Conservation (phyloP, 768 basidiomycete genomes). For the Paxillus involutus region DNA sequence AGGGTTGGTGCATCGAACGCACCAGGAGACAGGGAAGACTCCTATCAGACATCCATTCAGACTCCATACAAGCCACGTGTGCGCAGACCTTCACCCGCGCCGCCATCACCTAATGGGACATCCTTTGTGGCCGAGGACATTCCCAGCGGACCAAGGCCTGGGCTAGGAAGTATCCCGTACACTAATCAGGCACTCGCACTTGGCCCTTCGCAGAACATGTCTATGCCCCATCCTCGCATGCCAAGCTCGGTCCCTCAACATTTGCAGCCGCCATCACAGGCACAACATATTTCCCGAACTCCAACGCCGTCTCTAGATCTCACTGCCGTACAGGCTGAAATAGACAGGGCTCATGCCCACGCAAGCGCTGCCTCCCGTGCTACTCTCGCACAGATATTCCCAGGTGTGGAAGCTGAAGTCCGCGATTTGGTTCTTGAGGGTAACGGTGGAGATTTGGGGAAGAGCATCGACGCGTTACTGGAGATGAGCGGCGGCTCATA, state of each 20-base stretch:
- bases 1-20: constrained; percentile 38
- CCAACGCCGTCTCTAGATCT: constrained; percentile 72
- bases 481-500: constrained; percentile 56
- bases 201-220: constrained; percentile 46
- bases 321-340: constrained; percentile 69
- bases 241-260: constrained; percentile 28
- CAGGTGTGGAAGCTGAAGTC: constrained; percentile 75
- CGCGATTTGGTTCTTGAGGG: constrained; percentile 89
- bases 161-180: constrained; percentile 34
- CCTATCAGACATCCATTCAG: constrained; percentile 35
- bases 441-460: constrained; percentile 83
- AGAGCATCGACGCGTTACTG: constrained; percentile 82
- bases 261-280: constrained; percentile 41
- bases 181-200: constrained; percentile 49
- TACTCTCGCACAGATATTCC: constrained; percentile 90
- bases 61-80: constrained; percentile 79
- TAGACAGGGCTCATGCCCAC: constrained; percentile 73
- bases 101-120: constrained; percentile 18
- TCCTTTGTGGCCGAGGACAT: constrained; percentile 45
- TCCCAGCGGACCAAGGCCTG: constrained; percentile 24
- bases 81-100: constrained; percentile 50
- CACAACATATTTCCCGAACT: constrained; percentile 63
- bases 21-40: constrained; percentile 34
- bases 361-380: constrained; percentile 70
- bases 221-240: constrained; percentile 1